Conservation (phyloP, 108 stramenopile species). For the Nitzschia inconspicua region DNA sequence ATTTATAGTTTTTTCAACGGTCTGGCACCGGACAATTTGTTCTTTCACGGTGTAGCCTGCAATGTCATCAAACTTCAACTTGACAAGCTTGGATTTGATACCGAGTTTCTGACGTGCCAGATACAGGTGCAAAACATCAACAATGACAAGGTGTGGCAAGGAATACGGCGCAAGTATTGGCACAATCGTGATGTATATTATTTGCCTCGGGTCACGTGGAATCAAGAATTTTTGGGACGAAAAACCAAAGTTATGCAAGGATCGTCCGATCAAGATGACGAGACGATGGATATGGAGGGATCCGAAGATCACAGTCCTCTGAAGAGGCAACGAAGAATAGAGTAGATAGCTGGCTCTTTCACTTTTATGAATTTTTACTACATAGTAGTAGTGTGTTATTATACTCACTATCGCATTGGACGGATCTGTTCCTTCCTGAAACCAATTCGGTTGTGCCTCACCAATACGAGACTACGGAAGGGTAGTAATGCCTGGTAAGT, state of each 20-base stretch:
- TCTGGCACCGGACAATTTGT: conserved; percentile 91
- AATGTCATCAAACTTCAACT: conserved; percentile 82
- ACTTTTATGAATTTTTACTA: too few species aligned
- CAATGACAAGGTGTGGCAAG: conserved; percentile 82
- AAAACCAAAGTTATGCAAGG: conserved; percentile 29
- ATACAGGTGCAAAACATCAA: conserved; percentile 40
- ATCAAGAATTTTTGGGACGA: conserved; percentile 31
- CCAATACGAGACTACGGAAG: too few species aligned
- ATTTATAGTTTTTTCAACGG: conserved; percentile 93
- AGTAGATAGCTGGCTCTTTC: too few species aligned
- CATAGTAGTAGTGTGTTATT: too few species aligned
- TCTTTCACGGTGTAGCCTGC: conserved; percentile 93
- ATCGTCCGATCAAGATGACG: too few species aligned
- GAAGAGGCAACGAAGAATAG: too few species aligned
- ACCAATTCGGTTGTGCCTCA: too few species aligned
- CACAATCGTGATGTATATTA: conserved; percentile 87
- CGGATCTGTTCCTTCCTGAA: too few species aligned
- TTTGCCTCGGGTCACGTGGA: conserved; percentile 77
- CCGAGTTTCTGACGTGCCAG: conserved; percentile 76
- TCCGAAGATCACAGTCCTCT: too few species aligned
- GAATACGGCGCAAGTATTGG: conserved; percentile 90
- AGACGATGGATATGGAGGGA: too few species aligned
- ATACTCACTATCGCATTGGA: too few species aligned
- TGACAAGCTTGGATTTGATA: conserved; percentile 64
- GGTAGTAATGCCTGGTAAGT: too few species aligned